Evolutionary conservation across 2,329 filamentous ascomycete species (phyloP), one percentile per base, ranked within the genome.

Genomic region (Colletotrichum sp.): DNA sequence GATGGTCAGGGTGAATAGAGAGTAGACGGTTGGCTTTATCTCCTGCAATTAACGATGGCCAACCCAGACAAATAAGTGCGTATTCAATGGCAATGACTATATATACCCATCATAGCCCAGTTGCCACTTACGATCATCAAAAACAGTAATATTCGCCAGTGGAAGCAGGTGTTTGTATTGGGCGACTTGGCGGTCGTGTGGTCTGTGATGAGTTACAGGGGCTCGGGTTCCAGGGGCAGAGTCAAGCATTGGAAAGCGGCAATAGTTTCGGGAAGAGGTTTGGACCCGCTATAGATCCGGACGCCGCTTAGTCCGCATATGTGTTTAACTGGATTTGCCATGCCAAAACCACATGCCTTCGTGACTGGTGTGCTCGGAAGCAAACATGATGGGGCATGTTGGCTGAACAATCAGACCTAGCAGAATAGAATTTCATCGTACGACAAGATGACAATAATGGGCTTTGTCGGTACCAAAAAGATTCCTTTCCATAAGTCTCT

Each of bases 321-420:
- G 7, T 0, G 15, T 21, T 56, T 58, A 26, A 3, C n/a, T 16
- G 26, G 3, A 18, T 4, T 5, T 26, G 24, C 26, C 26, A 15
- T 3, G 2, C 12, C 0, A 52, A 2, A 52, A 4, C n/a, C 1
- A 2, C 12, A 4, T 21, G 1, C 1, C 1, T 21, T 21, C 3
- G 21, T 21, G 1, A 18, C 8, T 38, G 8, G 1, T 55, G 18
- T 55, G 5, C 5, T 24, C 48, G 48, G 48, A 24, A 55, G 48
- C 0, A 55, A 1, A 55, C 0, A n/a, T 55, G 1, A 13, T 4
- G 3, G 12, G 5, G 12, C 26, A 1, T 26, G 12, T 56, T 8
- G 1, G 52, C 52, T 28, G 13, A 58, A 26, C 55, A 58, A 58
- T 26, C 21, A 16, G 7, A 28, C 3, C n/a, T 21, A 3, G 21